Base-by-base conservation (phyloP, 2,329 filamentous ascomycete genomes). In the Aspergillus sojae region DNA sequence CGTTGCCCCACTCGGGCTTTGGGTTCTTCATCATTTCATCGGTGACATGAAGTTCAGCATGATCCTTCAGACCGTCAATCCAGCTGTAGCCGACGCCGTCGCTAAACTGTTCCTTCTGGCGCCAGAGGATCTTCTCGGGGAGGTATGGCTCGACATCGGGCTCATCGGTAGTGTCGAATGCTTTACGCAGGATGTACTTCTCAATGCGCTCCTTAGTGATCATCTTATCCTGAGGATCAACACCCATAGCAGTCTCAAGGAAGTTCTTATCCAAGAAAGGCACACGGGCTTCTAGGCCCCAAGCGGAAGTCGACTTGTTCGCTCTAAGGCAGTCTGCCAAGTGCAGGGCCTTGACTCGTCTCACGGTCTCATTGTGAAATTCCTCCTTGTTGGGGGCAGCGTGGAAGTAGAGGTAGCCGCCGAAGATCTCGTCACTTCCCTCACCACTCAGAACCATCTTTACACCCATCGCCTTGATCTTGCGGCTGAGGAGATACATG, bases 401-500 rank as follows among this genome's bases (percentile, higher is more conserved):
- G 80, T 97, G 93, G 88, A 99, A 99, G 86, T 99, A 99, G 23
- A 99, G 88, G 81, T 99, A 99, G 59, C 95, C 95, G 67, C 95
- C 95, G 72, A 98, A 98, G 78, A 97, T 97, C 83, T 99, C 95
- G 79, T 99, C 95, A 74, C 91, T 95, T 57, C 95, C 95, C 82
- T 99, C 95, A 66, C 95, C 95, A 74, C 91, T 96, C 66, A 99
- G 86, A 62, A 99, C 95, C 95, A 99, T 99, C 88, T 99, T 99
- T 76, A 99, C 92, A 68, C 95, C 95, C 89, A 97, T 94, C 41
- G 94, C 95, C 86, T 99, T 99, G 85, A 99, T 99, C 86, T 99
- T 99, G 78, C 96, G 90, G 66, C 93, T 95, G 55, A 99, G 87
- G 67, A 99, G 84, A 83, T 97, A 99, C 95, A 99, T 99, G 69